Conservation (phyloP, 2,329 filamentous ascomycete species). For the Proliferodiscus dingleyae region DNA sequence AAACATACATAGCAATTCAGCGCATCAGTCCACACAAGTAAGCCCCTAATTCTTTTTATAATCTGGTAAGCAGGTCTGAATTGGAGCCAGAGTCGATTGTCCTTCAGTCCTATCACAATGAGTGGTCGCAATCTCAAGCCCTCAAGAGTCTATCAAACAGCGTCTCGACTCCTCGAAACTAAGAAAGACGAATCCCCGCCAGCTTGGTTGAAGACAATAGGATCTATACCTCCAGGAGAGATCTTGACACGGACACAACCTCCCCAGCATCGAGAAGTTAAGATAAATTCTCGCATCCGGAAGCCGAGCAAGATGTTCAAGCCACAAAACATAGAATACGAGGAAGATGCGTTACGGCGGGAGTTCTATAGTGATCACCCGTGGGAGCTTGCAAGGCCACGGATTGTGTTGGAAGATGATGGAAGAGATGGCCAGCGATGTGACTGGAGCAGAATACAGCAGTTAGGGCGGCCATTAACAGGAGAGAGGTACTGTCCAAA, state of each 20-base stretch:
- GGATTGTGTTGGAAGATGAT: slow-evolving; percentile 77
- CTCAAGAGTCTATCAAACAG: slow-evolving; percentile 43
- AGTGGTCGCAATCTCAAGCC: slow-evolving; percentile 34
- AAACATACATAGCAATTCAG: not conserved
- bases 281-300: slow-evolving; percentile 36
- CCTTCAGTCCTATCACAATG: slow-evolving; percentile 16
- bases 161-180: slow-evolving; percentile 41
- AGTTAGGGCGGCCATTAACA: slow-evolving; percentile 70
- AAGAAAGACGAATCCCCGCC: slow-evolving; percentile 34
- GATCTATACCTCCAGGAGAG: slow-evolving; percentile 49
- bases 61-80: not conserved
- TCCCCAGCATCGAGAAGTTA: slow-evolving; percentile 38
- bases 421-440: slow-evolving; percentile 72
- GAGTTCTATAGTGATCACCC: slow-evolving; percentile 92
- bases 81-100: not conserved
- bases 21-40: not conserved
- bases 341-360: slow-evolving; percentile 75
- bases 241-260: slow-evolving; percentile 50
- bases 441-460: slow-evolving; percentile 75
- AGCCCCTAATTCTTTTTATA: not conserved
- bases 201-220: slow-evolving; percentile 32
- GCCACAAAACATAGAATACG: slow-evolving; percentile 71
- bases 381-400: slow-evolving; percentile 90
- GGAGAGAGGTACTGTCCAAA: slow-evolving; percentile 67
- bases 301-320: slow-evolving; percentile 75